Evolutionary conservation across 2,329 filamentous ascomycete genomes (phyloP).

Genomic region (Fusarium coicis): DNA sequence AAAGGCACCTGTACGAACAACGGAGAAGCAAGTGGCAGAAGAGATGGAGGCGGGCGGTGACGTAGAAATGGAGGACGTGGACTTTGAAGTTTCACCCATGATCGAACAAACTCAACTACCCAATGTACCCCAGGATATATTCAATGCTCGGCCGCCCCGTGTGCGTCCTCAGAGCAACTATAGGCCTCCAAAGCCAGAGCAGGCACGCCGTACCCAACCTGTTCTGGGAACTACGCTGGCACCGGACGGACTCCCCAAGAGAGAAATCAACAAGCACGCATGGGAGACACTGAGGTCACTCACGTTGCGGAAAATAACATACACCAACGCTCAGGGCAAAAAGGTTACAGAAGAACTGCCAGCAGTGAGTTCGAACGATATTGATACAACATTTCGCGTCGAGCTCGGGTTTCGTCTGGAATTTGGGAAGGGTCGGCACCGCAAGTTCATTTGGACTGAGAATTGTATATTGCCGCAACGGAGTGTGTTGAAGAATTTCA

Average conservation of each 20-base stretch:
- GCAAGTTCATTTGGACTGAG: background rate
- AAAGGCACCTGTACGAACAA: background rate
- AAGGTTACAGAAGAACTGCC: background rate
- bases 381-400: background rate
- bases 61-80: background rate
- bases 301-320: background rate
- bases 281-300: background rate
- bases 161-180: background rate
- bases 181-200: background rate
- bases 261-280: background rate
- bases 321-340: background rate
- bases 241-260: background rate
- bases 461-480: background rate
- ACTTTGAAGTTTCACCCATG: background rate
- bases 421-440: background rate
- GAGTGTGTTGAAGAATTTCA: background rate
- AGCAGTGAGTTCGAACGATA: background rate
- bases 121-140: background rate
- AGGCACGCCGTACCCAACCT: background rate
- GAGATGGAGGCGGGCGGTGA: background rate
- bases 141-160: background rate
- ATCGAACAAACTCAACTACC: background rate
- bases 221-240: background rate
- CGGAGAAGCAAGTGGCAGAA: background rate
- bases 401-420: background rate